These are phyloP conservation scores for Quercus berberidifolia DNA, from an alignment of 306 rosid species.

Conservation along the genomic window DNA sequence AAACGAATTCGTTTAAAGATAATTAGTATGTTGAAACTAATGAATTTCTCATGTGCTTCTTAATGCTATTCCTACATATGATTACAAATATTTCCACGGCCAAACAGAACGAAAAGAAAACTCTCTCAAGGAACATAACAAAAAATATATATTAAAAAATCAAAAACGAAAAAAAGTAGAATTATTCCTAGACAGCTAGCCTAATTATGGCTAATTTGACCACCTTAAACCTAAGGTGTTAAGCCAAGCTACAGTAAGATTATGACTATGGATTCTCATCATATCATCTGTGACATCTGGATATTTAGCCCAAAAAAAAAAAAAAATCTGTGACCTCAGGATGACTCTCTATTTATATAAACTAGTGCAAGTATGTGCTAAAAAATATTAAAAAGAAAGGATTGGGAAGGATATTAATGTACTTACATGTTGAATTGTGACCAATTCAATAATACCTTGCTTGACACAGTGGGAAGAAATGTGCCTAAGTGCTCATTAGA, in stretches of 20 bases:
- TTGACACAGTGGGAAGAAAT: background rate
- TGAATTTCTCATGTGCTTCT: background rate
- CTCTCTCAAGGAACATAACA: background rate
- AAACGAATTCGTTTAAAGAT: background rate
- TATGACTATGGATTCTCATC: slow-evolving; percentile 23
- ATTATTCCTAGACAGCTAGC: slow-evolving; percentile 47
- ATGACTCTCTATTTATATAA: slow-evolving; percentile 6
- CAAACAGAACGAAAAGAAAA: slow-evolving; percentile 13
- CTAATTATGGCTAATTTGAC: slow-evolving; percentile 46
- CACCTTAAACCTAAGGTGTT: slow-evolving; percentile 35
- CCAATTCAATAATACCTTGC: background rate
- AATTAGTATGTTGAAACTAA: too few species aligned
- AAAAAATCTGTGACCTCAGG: background rate
- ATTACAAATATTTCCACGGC: slow-evolving; percentile 7
- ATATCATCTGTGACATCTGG: slow-evolving; percentile 9
- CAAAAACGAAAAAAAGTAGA: slow-evolving; percentile 4
- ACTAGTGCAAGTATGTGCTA: background rate
- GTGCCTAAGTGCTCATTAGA: background rate
- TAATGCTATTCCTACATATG: slow-evolving; percentile 8
- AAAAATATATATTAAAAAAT: too few species aligned
- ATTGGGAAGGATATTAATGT: too few species aligned
- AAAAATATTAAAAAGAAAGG: background rate
- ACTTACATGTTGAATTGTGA: background rate
- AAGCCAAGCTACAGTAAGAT: slow-evolving; percentile 9
- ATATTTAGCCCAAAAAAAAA: too few species aligned